These are phyloP conservation scores for Leishmania major DNA, from an alignment of 208 protist species.

Conservation along the genomic window DNA sequence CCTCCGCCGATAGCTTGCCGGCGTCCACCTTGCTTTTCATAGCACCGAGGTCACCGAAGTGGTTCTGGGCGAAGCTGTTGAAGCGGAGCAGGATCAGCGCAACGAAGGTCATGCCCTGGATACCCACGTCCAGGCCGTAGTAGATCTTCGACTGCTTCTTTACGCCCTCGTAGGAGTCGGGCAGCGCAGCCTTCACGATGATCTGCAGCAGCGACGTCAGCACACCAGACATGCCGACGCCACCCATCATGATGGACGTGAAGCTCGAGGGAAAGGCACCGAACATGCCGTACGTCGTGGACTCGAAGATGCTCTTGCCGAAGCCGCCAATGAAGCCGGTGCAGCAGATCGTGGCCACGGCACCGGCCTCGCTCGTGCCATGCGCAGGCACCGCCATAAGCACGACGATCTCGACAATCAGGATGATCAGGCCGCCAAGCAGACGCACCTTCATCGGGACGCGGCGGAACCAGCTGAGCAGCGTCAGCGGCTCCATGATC, in stretches of 20 bases:
- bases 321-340: slow-evolving; percentile 42
- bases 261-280: slow-evolving; percentile 57
- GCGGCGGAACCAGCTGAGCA: slow-evolving; percentile 45
- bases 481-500: slow-evolving; percentile 60
- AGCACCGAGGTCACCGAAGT: slow-evolving; percentile 35
- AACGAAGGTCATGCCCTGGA: slow-evolving; percentile 41
- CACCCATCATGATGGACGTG: slow-evolving; percentile 68
- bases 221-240: slow-evolving; percentile 47
- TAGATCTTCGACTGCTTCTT: slow-evolving; percentile 52
- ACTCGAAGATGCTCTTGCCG: slow-evolving; percentile 73
- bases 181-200: slow-evolving; percentile 54
- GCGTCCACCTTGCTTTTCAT: slow-evolving; percentile 26
- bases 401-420: slow-evolving; percentile 53
- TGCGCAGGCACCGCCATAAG: slow-evolving; percentile 57
- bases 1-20: slow-evolving; percentile 5
- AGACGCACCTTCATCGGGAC: slow-evolving; percentile 46
- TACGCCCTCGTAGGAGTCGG: slow-evolving; percentile 38
- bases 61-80: slow-evolving; percentile 45
- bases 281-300: slow-evolving; percentile 76
- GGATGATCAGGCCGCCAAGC: slow-evolving; percentile 40
- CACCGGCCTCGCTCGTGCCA: slow-evolving; percentile 35
- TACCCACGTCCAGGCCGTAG: slow-evolving; percentile 54
- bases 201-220: slow-evolving; percentile 55
- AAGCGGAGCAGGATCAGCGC: slow-evolving; percentile 43
- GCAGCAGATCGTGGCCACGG: slow-evolving; percentile 49